Conservation (phyloP, 2,329 filamentous ascomycete genomes). For the Raffaelea deltoideospora region DNA sequence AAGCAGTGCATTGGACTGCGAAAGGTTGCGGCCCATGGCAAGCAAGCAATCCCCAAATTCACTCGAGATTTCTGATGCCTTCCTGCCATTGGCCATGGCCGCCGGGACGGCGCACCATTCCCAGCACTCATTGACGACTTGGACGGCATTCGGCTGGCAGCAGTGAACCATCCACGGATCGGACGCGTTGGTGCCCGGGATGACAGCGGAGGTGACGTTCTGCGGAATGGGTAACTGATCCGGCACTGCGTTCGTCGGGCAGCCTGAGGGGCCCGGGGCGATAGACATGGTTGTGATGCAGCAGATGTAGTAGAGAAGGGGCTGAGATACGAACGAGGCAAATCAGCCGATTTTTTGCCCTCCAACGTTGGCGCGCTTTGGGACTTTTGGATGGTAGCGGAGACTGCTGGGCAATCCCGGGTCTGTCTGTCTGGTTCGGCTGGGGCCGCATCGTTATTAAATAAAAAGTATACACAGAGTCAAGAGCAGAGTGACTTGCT, state of each 20-base stretch:
- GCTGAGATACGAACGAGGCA: background rate
- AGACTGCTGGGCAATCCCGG: background rate
- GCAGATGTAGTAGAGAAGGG: conserved; percentile 1
- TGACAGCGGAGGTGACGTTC: background rate
- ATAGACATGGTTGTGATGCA: conserved; percentile 1
- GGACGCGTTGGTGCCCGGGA: conserved; percentile 2
- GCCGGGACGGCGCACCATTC: conserved; percentile 1
- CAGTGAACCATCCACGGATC: background rate
- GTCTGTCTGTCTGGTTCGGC: conserved; percentile 1
- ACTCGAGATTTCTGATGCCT: background rate
- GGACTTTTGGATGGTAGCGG: conserved; percentile 1
- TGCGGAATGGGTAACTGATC: background rate
- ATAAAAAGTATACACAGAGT: background rate
- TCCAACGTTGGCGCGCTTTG: conserved; percentile 1
- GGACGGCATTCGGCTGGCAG: conserved; percentile 1
- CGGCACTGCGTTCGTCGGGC: conserved; percentile 1
- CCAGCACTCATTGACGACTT: conserved; percentile 2
- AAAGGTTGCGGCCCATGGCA: background rate
- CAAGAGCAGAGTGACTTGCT: background rate
- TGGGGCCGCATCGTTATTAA: conserved; percentile 1
- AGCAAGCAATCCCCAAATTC: background rate
- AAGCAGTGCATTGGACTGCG: background rate
- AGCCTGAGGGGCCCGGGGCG: background rate
- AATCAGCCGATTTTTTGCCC: conserved; percentile 1
- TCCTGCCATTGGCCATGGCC: background rate